Evolutionary conservation across 2,329 filamentous ascomycete genomes (phyloP).

Genomic region (Venturia effusa): DNA sequence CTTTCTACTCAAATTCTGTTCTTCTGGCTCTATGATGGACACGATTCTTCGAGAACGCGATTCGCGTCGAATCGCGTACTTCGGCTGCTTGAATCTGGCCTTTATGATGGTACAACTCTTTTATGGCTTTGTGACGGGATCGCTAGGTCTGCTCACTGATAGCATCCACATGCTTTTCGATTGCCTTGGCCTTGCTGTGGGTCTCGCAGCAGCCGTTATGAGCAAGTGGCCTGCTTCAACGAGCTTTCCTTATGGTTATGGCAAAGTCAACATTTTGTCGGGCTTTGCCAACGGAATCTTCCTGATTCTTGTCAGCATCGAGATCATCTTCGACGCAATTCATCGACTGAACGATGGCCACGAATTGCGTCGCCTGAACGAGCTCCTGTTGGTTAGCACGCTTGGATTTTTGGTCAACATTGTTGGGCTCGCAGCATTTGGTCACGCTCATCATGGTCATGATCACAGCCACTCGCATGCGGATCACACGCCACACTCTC

Average conservation of each 20-base stretch:
- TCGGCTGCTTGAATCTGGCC: constrained; percentile 86
- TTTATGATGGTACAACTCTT: constrained; percentile 95
- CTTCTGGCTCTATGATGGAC: constrained; percentile 67
- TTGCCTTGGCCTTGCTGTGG: constrained; percentile 83
- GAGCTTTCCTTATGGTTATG: constrained; percentile 87
- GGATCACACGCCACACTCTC: constrained; percentile 12
- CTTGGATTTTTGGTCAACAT: constrained; percentile 83
- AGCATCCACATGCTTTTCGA: constrained; percentile 99
- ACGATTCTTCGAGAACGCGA: constrained; percentile 84
- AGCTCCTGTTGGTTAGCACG: constrained; percentile 80
- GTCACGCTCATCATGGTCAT: constrained; percentile 41
- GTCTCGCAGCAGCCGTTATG: constrained; percentile 83
- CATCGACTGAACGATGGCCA: constrained; percentile 77
- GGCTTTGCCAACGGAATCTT: constrained; percentile 96
- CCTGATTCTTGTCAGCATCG: constrained; percentile 83
- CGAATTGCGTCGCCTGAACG: constrained; percentile 71
- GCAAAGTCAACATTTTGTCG: constrained; percentile 91
- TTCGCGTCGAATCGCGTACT: constrained; percentile 92
- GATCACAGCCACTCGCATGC: constrained; percentile 48
- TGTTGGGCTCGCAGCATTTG: constrained; percentile 80
- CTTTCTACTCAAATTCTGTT: constrained; percentile 57
- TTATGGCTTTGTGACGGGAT: constrained; percentile 89
- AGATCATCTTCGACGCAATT: constrained; percentile 90
- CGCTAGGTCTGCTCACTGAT: constrained; percentile 87
- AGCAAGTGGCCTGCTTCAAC: constrained; percentile 92